Evolutionary conservation across 1,139 yeast genomes (phyloP).

Genomic region (Pichia sp.): DNA sequence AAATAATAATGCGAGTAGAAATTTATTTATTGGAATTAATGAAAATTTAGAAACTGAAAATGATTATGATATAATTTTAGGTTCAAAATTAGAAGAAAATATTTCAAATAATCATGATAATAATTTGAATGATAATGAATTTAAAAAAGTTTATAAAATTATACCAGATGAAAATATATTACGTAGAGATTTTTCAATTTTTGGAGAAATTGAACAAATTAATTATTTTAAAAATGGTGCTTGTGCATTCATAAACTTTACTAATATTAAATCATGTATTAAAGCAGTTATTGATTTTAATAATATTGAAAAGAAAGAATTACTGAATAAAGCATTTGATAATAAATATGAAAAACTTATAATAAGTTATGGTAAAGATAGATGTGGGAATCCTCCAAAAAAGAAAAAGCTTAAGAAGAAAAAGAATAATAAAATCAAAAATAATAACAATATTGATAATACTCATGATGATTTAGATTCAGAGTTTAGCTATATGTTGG

Average conservation of each 20-base stretch:
- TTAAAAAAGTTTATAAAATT: constrained; percentile 6
- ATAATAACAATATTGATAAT: constrained; percentile 7
- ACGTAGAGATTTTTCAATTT: constrained; percentile 68
- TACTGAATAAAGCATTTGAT: constrained; percentile 32
- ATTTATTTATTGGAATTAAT: constrained; percentile 77
- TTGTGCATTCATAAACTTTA: constrained; percentile 90
- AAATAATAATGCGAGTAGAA: constrained; percentile 82
- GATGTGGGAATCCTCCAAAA: constrained; percentile 83
- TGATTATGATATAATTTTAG: no score
- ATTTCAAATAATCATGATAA: constrained; percentile 13
- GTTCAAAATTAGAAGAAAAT: no score
- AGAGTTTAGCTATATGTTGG: background rate
- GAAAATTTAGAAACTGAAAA: constrained; percentile 32
- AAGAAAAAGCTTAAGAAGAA: constrained; percentile 6
- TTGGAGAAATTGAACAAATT: constrained; percentile 93
- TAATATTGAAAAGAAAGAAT: constrained; percentile 29
- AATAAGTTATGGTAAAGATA: constrained; percentile 85
- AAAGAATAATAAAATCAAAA: constrained; percentile 1
- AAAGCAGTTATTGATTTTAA: constrained; percentile 70
- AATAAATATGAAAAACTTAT: constrained; percentile 43
- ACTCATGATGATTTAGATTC: background rate
- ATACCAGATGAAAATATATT: constrained; percentile 55
- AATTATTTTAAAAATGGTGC: constrained; percentile 76
- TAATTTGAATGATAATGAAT: constrained; percentile 1
- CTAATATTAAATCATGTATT: constrained; percentile 81